phyloP scores from a whole-genome alignment of 2,329 filamentous ascomycete genomes.

The Colletotrichum chlorophyti region DNA sequence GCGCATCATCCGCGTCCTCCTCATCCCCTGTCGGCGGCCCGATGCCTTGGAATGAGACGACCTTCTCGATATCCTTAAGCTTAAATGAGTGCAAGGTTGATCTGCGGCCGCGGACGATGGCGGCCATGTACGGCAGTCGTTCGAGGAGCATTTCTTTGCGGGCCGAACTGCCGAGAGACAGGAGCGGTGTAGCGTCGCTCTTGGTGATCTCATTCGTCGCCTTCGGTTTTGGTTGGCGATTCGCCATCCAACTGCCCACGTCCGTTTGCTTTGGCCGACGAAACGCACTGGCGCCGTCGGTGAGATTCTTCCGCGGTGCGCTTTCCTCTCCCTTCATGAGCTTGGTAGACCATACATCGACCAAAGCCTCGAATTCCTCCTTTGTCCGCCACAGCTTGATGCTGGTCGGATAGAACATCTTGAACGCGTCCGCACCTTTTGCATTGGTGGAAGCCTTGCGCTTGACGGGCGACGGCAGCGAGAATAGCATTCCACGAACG shows the following conservation, averaged over 20 bases:
- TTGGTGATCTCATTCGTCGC: slow-evolving; percentile 8
- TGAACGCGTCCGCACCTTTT: slow-evolving; percentile 69
- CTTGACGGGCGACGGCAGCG: slow-evolving; percentile 85
- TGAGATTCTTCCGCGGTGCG: slow-evolving; percentile 45
- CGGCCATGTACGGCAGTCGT: slow-evolving; percentile 83
- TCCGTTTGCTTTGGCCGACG: slow-evolving; percentile 44
- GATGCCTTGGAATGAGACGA: slow-evolving; percentile 71
- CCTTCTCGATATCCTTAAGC: slow-evolving; percentile 68
- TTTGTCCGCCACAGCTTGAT: slow-evolving; percentile 83
- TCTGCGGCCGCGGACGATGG: slow-evolving; percentile 61
- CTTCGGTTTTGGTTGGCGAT: slow-evolving; percentile 27
- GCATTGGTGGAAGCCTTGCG: slow-evolving; percentile 57
- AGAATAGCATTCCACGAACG: slow-evolving; percentile 84
- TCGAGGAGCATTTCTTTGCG: slow-evolving; percentile 82
- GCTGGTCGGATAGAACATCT: slow-evolving; percentile 91
- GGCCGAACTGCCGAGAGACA: slow-evolving; percentile 70
- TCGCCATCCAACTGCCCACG: slow-evolving; percentile 36
- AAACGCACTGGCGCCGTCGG: slow-evolving; percentile 56
- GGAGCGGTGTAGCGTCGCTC: slow-evolving; percentile 43
- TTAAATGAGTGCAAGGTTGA: slow-evolving; percentile 42
- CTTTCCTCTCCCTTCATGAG: slow-evolving; percentile 62
- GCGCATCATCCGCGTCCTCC: slow-evolving; percentile 51
- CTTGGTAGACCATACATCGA: slow-evolving; percentile 73
- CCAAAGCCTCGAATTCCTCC: slow-evolving; percentile 79
- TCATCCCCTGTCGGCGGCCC: slow-evolving; percentile 54